Base-by-base conservation (phyloP, 805 yeast genomes). In the Kazachstania bromeliacearum region DNA sequence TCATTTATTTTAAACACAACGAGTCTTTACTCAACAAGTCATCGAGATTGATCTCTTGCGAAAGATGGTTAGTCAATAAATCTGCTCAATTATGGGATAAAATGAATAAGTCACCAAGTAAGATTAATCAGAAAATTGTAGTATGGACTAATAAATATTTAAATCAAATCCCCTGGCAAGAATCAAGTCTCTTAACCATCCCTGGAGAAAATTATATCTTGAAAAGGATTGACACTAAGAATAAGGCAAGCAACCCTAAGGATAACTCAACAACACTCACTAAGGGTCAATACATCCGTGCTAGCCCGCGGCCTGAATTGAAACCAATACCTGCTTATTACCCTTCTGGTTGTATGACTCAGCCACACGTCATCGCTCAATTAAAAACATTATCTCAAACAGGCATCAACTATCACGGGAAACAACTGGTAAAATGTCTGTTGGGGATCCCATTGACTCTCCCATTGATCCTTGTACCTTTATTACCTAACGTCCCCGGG, bases 401-500 rank as follows among this genome's bases (percentile, higher is more conserved):
- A 1, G 77, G 80, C 8, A 51, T 67, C 26, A 45, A 63, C 1
- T 63, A 64, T 33, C 95, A 88, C 50, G 59, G 57, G 35, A 77
- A 71, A 49, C 70, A 71, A 46, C 67, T 80, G 43, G 32, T 71
- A 2, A 44, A 64, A 26, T 74, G 81, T 45, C 67, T 73, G 1
- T 40, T 78, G 12, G 76, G 77, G 3, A 58, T 89, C 3, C 96
- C 96, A 2, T 44, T 88, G 31, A 76, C 94, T 0, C 47, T 85
- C 3, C 97, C 97, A 2, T 56, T 88, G 29, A 87, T 85, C 0
- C 47, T 85, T 29, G 52, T 89, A 0, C 97, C 97, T 0, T 67
- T 88, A n/a, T 56, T 87, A 3, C 97, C 97, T 15, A 88, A 88
- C 49, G 73, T 88, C 15, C 97, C 97, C 0, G 95, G 95, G 0